These are phyloP conservation scores for Remersonia thermophila DNA, from an alignment of 2,329 filamentous ascomycete genomes.

Conservation along the genomic window DNA sequence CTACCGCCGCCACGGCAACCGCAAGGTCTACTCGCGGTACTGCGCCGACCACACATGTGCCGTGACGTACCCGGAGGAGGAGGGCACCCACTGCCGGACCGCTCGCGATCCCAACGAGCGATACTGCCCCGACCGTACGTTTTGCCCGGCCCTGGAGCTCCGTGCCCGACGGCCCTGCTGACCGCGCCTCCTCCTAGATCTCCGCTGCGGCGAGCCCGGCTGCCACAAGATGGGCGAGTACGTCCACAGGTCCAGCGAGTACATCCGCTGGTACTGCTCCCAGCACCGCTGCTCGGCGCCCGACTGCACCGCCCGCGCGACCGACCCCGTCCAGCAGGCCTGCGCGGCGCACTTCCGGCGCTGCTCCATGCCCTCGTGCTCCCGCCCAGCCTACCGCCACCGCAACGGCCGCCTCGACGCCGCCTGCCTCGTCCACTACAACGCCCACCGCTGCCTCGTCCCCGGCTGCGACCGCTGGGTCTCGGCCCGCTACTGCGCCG, in stretches of 20 bases:
- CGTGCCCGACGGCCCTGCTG: too few relatives aligned
- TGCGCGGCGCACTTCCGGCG: conserved; percentile 9
- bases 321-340: conserved; percentile 8
- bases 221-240: conserved; percentile 11
- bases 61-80: conserved; percentile 3
- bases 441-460: conserved; percentile 8
- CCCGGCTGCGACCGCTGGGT: conserved; percentile 7
- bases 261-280: conserved; percentile 12
- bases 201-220: conserved; percentile 8
- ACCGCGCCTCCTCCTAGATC: conserved; percentile 3
- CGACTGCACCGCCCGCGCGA: conserved; percentile 6
- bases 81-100: conserved; percentile 11
- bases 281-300: conserved; percentile 11
- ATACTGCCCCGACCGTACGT: conserved; percentile 11
- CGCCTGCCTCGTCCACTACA: conserved; percentile 12
- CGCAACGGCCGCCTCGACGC: conserved; percentile 8
- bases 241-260: conserved; percentile 1
- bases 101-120: conserved; percentile 2
- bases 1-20: conserved; percentile 1
- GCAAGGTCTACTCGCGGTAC: conserved; percentile 13
- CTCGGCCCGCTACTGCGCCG: conserved; percentile 9
- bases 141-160: too few relatives aligned
- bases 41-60: conserved; percentile 13
- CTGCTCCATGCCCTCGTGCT: conserved; percentile 9
- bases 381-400: conserved; percentile 7